Evolutionary conservation across 257 asterid genomes (phyloP).

Genomic region (Nicotiana tabacum): DNA sequence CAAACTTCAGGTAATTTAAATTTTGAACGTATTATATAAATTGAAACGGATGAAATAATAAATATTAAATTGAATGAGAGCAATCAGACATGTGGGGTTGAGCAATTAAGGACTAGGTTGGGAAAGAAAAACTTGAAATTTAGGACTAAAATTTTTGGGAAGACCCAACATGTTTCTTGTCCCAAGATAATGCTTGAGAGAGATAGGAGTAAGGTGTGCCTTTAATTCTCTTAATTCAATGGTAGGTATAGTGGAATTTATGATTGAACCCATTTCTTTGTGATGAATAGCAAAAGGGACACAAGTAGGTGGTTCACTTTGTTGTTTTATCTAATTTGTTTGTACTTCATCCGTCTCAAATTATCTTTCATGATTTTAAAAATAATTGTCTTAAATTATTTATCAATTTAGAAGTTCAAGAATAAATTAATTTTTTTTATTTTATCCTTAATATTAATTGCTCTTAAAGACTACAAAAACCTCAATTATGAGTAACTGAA

Average conservation of each 20-base stretch:
- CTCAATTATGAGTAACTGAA: too few species aligned
- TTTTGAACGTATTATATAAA: too few species aligned
- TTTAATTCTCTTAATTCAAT: slow-evolving; percentile 17
- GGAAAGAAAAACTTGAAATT: slow-evolving; percentile 21
- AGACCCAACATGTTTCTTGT: slow-evolving; percentile 26
- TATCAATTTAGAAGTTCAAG: too few species aligned
- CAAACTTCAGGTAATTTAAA: too few species aligned
- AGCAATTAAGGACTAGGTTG: slow-evolving; percentile 37
- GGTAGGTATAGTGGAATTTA: slow-evolving; percentile 38
- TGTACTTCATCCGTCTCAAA: too few species aligned
- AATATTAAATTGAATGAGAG: slow-evolving; percentile 29
- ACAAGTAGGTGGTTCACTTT: background rate
- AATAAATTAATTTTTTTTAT: too few species aligned
- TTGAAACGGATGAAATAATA: background rate
- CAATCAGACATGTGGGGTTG: slow-evolving; percentile 26
- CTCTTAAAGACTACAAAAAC: too few species aligned
- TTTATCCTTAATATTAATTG: too few species aligned
- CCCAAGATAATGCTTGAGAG: slow-evolving; percentile 25
- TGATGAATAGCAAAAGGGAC: slow-evolving; percentile 11
- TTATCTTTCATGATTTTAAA: too few species aligned
- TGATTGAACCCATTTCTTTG: slow-evolving; percentile 36
- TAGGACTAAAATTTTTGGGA: slow-evolving; percentile 21
- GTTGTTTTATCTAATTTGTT: background rate
- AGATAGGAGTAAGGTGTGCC: slow-evolving; percentile 9
- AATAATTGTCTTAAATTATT: too few species aligned